Conservation (phyloP, 2,329 filamentous ascomycete species). For the Tolypocladium tropicale region DNA sequence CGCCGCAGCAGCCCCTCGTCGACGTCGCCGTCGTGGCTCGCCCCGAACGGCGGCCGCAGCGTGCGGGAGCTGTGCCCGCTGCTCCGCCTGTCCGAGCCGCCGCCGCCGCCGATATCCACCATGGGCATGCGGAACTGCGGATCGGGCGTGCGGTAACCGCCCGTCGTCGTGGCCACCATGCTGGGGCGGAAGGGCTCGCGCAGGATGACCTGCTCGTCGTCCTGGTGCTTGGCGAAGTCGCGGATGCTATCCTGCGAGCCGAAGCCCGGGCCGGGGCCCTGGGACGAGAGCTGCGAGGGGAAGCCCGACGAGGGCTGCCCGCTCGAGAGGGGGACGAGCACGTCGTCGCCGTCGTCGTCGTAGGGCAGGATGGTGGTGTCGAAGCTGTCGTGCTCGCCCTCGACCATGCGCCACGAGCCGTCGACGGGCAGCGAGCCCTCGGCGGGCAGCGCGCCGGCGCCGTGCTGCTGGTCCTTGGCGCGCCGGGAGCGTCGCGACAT, state of each 20-base stretch:
- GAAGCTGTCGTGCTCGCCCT: slow-evolving; percentile 51
- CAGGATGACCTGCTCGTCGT: slow-evolving; percentile 45
- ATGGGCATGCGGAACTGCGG: slow-evolving; percentile 44
- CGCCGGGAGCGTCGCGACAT: slow-evolving; percentile 2
- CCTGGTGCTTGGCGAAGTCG: slow-evolving; percentile 40
- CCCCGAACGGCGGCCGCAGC: slow-evolving; percentile 15
- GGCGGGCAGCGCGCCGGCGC: slow-evolving; percentile 6
- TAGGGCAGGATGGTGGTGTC: slow-evolving; percentile 42
- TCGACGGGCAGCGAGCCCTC: slow-evolving; percentile 30
- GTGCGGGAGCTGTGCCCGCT: slow-evolving; percentile 19
- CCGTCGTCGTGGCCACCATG: slow-evolving; percentile 29
- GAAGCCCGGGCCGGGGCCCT: slow-evolving; percentile 25
- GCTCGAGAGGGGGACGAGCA: slow-evolving; percentile 26
- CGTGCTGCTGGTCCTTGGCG: neutral
- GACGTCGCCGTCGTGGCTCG: slow-evolving; percentile 11
- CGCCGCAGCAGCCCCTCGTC: slow-evolving; percentile 17
- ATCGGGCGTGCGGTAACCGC: slow-evolving; percentile 30
- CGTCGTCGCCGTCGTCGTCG: slow-evolving; percentile 27
- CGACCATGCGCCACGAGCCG: slow-evolving; percentile 51
- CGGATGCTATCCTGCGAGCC: slow-evolving; percentile 46
- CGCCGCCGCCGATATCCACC: slow-evolving; percentile 27
- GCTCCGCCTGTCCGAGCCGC: slow-evolving; percentile 21
- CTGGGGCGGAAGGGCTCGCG: slow-evolving; percentile 46
- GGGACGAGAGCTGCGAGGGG: slow-evolving; percentile 34
- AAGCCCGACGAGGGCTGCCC: slow-evolving; percentile 21